These are phyloP conservation scores for Anthostomella pinea DNA, from an alignment of 2,329 filamentous ascomycete genomes.

Conservation along the genomic window DNA sequence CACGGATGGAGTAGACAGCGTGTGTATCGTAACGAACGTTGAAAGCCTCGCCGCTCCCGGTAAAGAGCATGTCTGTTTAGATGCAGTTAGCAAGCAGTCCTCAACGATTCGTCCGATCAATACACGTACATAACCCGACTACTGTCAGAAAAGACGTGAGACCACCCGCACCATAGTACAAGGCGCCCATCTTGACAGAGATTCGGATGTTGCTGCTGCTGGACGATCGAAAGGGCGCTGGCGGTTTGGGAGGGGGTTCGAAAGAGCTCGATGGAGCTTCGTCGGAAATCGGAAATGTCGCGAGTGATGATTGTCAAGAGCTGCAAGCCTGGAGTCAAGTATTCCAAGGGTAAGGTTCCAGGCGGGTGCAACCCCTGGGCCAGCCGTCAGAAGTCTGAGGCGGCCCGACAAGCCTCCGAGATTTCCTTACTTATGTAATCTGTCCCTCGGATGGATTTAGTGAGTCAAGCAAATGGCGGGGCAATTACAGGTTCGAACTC, in stretches of 20 bases:
- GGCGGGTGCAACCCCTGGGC: background rate
- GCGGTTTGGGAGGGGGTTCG: conserved; percentile 7
- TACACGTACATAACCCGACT: conserved; percentile 30
- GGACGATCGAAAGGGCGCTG: conserved; percentile 4
- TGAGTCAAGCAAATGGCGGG: conserved; percentile 16
- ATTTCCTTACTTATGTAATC: background rate
- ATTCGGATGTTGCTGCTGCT: background rate
- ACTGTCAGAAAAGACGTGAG: conserved; percentile 21
- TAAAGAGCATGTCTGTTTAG: conserved; percentile 90
- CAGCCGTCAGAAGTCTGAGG: background rate
- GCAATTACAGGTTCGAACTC: conserved; percentile 4
- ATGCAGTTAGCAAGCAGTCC: conserved; percentile 7
- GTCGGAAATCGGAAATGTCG: conserved; percentile 15
- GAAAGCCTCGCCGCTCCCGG: conserved; percentile 91
- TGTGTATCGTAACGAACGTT: conserved; percentile 59
- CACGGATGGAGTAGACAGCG: conserved; percentile 3
- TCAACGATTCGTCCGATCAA: conserved; percentile 4
- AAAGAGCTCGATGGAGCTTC: conserved; percentile 18
- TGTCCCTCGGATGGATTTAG: background rate
- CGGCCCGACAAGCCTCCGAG: conserved; percentile 1
- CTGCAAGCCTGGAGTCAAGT: too few species aligned
- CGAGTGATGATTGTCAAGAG: conserved; percentile 16
- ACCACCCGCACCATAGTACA: conserved; percentile 18
- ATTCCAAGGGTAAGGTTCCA: too few species aligned
- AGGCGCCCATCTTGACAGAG: conserved; percentile 1